Evolutionary conservation across 2,329 filamentous ascomycete species (phyloP).

Genomic region (Ilyonectria destructans): DNA sequence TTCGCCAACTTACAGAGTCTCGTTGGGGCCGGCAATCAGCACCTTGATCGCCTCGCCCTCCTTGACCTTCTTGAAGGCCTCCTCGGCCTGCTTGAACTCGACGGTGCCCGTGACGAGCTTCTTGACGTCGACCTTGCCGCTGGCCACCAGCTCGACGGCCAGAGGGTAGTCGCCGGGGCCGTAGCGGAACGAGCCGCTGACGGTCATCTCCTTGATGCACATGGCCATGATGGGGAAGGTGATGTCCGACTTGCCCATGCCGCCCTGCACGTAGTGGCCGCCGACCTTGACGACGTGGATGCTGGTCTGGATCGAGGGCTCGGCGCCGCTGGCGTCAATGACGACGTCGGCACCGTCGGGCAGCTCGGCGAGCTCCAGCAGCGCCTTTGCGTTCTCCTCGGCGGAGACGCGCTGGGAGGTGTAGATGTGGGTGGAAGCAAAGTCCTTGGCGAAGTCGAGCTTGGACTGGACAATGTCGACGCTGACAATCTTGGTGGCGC

Average conservation of each 20-base stretch:
- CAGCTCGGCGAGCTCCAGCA: constrained; percentile 77
- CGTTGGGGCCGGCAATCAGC: constrained; percentile 77
- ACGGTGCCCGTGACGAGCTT: constrained; percentile 85
- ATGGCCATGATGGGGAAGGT: constrained; percentile 93
- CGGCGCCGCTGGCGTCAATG: constrained; percentile 86
- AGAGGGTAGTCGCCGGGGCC: constrained; percentile 89
- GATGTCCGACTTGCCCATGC: constrained; percentile 92
- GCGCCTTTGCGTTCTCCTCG: constrained; percentile 80
- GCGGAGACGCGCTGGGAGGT: constrained; percentile 74
- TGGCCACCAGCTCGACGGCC: constrained; percentile 83
- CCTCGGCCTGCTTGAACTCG: constrained; percentile 85
- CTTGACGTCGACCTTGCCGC: constrained; percentile 85
- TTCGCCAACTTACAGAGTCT: constrained; percentile 58
- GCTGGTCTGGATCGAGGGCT: constrained; percentile 82
- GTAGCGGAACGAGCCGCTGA: constrained; percentile 92
- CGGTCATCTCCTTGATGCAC: constrained; percentile 90
- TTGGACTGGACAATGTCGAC: constrained; percentile 89
- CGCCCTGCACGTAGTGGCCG: constrained; percentile 87
- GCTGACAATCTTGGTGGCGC: constrained; percentile 87
- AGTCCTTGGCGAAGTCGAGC: constrained; percentile 83
- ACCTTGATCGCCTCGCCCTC: constrained; percentile 84
- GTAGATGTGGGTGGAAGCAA: constrained; percentile 82
- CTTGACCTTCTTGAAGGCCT: constrained; percentile 90
- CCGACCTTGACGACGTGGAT: constrained; percentile 81
- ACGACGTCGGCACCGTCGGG: constrained; percentile 81